Base-by-base conservation (phyloP, 2,329 filamentous ascomycete genomes). In the Fusarium proliferatum region DNA sequence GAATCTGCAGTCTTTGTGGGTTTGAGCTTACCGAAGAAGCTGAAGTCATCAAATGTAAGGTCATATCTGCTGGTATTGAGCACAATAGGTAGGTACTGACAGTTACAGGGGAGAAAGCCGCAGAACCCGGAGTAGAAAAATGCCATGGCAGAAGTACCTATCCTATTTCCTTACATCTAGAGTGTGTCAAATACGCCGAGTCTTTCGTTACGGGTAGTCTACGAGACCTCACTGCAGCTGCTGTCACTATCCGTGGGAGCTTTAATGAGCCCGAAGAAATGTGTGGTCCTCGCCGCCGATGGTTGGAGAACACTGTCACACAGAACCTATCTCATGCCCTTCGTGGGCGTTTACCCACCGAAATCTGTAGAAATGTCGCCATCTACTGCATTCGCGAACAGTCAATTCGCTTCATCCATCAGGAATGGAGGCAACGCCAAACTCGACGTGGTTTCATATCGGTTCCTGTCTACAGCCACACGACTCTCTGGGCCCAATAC, bases 311-410 rank as follows among this genome's bases (percentile, higher is more conserved):
- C 11, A 45, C 7, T 1, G 10, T 45, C 42, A 9, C 43, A 26
- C 23, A 26, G 7, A 45, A 45, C 3, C 23, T 45, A 1, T 26
- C 2, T 0, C 1, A 3, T 4, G 23, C 42, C 16, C 4, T 45
- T 26, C 0, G 23, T 19, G 16, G 23, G 9, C 42, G 42, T 3
- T 1, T 45, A 26, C 23, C 23, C 11, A 26, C 4, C 7, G 23
- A 45, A 45, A 4, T 26, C 10, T 45, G 17, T 11, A 45, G 5
- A 26, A 45, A 4, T 6, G 42, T 26, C 12, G 42, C 23, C 17
- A 5, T 17, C 23, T 19, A 45, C 42, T 45, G 42, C 9, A 8
- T 45, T 19, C 42, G 3, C 3, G 23, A 45, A 26, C 42, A 45
- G 23, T 33, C 33, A 33, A 33, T 33, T 33, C 33, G 33, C 33